Conservation (phyloP, 139 green algal species). For the Auxenochlorella pyrenoidosa region DNA sequence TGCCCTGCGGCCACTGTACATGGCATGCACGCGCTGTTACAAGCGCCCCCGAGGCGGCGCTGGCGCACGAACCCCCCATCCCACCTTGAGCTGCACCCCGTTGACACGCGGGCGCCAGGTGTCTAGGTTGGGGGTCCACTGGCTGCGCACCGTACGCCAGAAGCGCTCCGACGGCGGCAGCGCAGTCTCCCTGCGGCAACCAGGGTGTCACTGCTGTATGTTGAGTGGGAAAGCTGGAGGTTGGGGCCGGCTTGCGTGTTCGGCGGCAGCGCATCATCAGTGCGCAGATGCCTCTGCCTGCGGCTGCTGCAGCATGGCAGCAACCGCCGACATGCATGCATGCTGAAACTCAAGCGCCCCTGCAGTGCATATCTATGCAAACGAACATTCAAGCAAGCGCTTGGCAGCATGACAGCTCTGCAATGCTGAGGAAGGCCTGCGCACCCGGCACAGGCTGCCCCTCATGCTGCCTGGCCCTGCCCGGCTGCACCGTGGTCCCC, state of each 20-base stretch:
- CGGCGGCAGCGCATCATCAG: not conserved
- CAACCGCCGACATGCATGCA: not conserved
- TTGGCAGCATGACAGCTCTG: no score
- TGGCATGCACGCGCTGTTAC: no score
- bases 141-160: conserved; percentile 47
- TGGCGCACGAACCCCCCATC: no score
- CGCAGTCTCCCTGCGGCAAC: conserved; percentile 1
- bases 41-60: no score
- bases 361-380: not conserved
- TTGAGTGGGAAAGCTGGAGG: not conserved
- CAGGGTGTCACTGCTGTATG: no score
- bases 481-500: no score
- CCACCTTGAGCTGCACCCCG: conserved; percentile 68
- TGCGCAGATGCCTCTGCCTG: not conserved
- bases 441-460: no score
- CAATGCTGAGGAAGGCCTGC: no score
- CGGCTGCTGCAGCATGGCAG: not conserved
- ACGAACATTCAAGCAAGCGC: no score
- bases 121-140: conserved; percentile 54
- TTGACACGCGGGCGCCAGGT: conserved; percentile 73
- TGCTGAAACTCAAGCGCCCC: not conserved
- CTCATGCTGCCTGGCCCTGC: not conserved
- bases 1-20: no score
- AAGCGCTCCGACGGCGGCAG: conserved; percentile 54
- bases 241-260: not conserved